These are phyloP conservation scores for Fusarium euwallaceae DNA, from an alignment of 2,329 filamentous ascomycete genomes.

Conservation along the genomic window DNA sequence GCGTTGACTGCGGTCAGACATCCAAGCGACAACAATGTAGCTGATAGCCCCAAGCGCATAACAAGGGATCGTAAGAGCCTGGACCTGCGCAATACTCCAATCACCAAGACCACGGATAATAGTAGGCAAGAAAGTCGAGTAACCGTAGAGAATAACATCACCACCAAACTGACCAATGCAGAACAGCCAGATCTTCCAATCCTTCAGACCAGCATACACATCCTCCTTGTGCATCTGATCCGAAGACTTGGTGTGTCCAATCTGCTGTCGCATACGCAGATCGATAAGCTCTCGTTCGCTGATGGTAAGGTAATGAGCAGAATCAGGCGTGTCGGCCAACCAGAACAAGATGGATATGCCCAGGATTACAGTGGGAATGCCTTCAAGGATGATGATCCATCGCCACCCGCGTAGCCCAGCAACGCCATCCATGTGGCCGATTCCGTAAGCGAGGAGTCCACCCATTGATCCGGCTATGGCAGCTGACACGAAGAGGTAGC, in stretches of 20 bases:
- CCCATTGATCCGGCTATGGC: conserved; percentile 45
- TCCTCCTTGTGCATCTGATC: conserved; percentile 62
- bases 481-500: conserved; percentile 44
- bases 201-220: conserved; percentile 68
- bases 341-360: conserved; percentile 47
- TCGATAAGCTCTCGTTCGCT: conserved; percentile 60
- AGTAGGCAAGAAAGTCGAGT: conserved; percentile 74
- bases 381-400: conserved; percentile 72
- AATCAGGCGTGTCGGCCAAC: conserved; percentile 54
- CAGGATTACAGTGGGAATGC: conserved; percentile 52
- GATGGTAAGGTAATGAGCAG: conserved; percentile 67
- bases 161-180: conserved; percentile 71
- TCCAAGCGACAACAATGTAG: conserved; percentile 68
- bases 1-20: conserved; percentile 69
- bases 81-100: conserved; percentile 57
- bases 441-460: conserved; percentile 47
- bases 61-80: conserved; percentile 77
- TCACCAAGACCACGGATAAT: conserved; percentile 73
- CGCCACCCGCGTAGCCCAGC: conserved; percentile 54
- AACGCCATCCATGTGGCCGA: conserved; percentile 51
- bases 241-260: conserved; percentile 47
- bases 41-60: conserved; percentile 72
- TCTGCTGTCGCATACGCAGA: conserved; percentile 46
- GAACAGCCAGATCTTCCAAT: conserved; percentile 73
- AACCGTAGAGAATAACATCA: conserved; percentile 74